These are phyloP conservation scores for Dacryopinax primogenitus DNA, from an alignment of 768 basidiomycete genomes.

Conservation along the genomic window DNA sequence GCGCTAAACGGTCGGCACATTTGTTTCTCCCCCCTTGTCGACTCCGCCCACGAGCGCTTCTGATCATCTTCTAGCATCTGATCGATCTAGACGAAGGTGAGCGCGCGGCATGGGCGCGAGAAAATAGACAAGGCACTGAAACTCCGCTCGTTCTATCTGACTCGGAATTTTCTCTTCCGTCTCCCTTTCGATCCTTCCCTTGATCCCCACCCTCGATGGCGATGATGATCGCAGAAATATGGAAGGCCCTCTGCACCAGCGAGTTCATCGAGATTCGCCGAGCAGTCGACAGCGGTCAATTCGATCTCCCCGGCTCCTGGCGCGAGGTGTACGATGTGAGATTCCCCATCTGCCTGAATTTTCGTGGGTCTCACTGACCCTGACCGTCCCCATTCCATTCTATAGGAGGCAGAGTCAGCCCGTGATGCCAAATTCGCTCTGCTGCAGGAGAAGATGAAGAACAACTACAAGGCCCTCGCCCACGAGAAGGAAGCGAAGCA, in stretches of 20 bases:
- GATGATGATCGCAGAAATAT: slow-evolving; percentile 17
- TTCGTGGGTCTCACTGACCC: slow-evolving; percentile 14
- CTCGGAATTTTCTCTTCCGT: not conserved
- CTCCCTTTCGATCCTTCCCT: not conserved
- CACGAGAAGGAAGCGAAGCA: slow-evolving; percentile 54
- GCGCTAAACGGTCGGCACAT: not conserved
- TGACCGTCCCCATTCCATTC: slow-evolving; percentile 28
- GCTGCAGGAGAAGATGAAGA: slow-evolving; percentile 55
- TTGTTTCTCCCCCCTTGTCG: slow-evolving; percentile 3
- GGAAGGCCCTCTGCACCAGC: slow-evolving; percentile 41
- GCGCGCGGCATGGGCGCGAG: not conserved
- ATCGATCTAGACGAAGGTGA: slow-evolving; percentile 3
- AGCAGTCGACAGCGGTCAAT: slow-evolving; percentile 32
- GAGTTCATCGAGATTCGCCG: slow-evolving; percentile 44
- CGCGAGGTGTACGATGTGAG: slow-evolving; percentile 56
- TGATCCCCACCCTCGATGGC: slow-evolving; percentile 7
- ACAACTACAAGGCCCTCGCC: slow-evolving; percentile 28
- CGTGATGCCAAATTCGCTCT: slow-evolving; percentile 51
- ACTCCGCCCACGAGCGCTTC: not conserved
- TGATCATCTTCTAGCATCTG: slow-evolving; percentile 9
- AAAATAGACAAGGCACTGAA: slow-evolving; percentile 17
- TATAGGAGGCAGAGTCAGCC: slow-evolving; percentile 44
- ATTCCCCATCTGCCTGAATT: slow-evolving; percentile 6
- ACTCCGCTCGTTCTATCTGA: not conserved
- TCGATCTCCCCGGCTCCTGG: slow-evolving; percentile 49